Base-by-base conservation (phyloP, 257 asterid genomes). In the Fraxinus excelsior region DNA sequence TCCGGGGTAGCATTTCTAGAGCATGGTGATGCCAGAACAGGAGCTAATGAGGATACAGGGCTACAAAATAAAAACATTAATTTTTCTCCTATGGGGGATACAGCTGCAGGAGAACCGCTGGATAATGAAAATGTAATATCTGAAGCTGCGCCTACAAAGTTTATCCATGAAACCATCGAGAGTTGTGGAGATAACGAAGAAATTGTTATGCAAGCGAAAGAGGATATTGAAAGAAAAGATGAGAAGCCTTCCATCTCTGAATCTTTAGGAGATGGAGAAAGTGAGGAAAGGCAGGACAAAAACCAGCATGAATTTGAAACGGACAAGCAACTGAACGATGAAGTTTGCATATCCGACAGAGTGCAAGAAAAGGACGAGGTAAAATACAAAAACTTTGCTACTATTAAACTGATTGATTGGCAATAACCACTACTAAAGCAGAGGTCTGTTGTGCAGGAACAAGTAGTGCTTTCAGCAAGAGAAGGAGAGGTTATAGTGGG, bases 341-440 rank as follows among this genome's bases (percentile, higher is more conserved):
- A 86, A 56, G 56, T 71, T 31, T 80, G 79, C 78, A 73, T 76
- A 60, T 75, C 67, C 11, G 79, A 81, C 26, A 81, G 64, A 80
- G 64, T 44, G 65, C 84, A 80, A 7, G 69, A 46, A 71, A 60
- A 75, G 31, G 75, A 76, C 28, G 83, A 85, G 88, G 94, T 90
- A 75, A 67, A 74, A 64, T 21, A 53, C 16, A 28, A 46, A 71
- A 70, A 31, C 70, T 72, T 75, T 29, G 69, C 60, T 78, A 56
- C 38, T 65, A 38, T 75, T 31, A 19, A 77, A 56, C 70, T 71
- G 42, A 76, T 40, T 29, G 67, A 44, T 68, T 42, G 4, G 29
- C 32, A 35, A 46, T n/a, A 25, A 77, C 32, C 75, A 67, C 75
- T n/a, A 31, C 68, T 46, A 38, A 72, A 46, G 42, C 40, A 46